These are phyloP conservation scores for Pholiota conissans DNA, from an alignment of 768 basidiomycete genomes.

Conservation along the genomic window DNA sequence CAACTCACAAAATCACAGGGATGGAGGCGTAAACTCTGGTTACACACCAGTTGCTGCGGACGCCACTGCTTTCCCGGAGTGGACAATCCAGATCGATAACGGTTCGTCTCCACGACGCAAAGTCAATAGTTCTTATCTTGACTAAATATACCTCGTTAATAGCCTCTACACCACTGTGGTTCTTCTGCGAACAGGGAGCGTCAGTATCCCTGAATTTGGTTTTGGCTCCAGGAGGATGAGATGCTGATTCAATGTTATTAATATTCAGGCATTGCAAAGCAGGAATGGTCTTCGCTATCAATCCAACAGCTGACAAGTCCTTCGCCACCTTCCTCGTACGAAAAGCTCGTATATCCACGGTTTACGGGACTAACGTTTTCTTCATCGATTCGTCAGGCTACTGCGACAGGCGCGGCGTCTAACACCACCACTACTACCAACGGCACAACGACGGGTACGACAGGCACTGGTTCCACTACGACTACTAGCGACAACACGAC, in stretches of 20 bases:
- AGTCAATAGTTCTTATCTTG: no score
- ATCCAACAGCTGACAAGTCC: slow-evolving; percentile 46
- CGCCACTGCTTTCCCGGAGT: slow-evolving; percentile 35
- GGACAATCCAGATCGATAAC: slow-evolving; percentile 34
- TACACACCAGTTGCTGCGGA: slow-evolving; percentile 35
- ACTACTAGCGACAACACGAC: slow-evolving; percentile 10
- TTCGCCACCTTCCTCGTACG: slow-evolving; percentile 38
- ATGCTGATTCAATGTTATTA: background rate
- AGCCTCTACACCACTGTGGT: slow-evolving; percentile 50
- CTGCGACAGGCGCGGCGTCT: background rate
- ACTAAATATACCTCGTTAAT: no score
- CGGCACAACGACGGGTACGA: slow-evolving; percentile 6
- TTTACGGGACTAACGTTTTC: background rate
- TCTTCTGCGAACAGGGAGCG: slow-evolving; percentile 46
- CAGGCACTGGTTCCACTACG: slow-evolving; percentile 7
- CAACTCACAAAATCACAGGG: slow-evolving; percentile 10
- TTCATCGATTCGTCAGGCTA: background rate
- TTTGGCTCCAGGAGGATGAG: background rate
- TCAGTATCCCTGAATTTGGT: slow-evolving; percentile 12
- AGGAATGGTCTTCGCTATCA: slow-evolving; percentile 59
- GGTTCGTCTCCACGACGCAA: slow-evolving; percentile 18
- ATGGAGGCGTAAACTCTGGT: slow-evolving; percentile 43
- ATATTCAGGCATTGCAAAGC: slow-evolving; percentile 40
- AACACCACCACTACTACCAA: slow-evolving; percentile 14
- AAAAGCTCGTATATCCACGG: background rate